These are phyloP conservation scores for Eucalyptus polybractea DNA, from an alignment of 345 rosid genomes.

Conservation along the genomic window DNA sequence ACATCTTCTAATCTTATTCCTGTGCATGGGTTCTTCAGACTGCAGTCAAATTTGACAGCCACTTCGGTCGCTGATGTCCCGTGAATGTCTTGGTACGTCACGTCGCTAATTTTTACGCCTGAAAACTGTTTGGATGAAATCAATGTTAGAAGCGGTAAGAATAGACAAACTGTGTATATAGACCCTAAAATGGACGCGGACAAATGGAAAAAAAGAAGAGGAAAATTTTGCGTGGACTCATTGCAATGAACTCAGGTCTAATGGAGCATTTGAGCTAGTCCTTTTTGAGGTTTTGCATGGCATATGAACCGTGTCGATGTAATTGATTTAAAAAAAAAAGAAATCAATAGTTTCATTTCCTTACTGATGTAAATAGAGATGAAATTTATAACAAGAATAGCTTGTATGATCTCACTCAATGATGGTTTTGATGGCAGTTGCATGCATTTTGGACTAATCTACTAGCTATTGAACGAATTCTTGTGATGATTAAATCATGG, in stretches of 20 bases:
- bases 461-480: neutral
- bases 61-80: conserved; percentile 55
- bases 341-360: neutral
- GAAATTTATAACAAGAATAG: neutral
- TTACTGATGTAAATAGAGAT: neutral
- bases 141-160: neutral
- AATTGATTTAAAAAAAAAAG: neutral
- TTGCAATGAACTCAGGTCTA: no score
- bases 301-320: neutral
- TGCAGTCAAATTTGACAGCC: conserved; percentile 60
- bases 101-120: conserved; percentile 44
- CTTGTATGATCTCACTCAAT: neutral
- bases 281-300: no score
- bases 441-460: neutral
- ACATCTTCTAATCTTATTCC: conserved; percentile 36
- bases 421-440: neutral
- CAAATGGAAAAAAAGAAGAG: neutral
- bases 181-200: neutral
- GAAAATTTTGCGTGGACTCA: neutral
- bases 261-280: no score
- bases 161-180: neutral
- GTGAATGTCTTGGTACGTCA: conserved; percentile 40
- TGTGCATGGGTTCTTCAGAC: conserved; percentile 39
- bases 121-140: conserved; percentile 24
- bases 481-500: neutral